Evolutionary conservation across 2,329 filamentous ascomycete genomes (phyloP).

Genomic region (Aspergillus nomiae): DNA sequence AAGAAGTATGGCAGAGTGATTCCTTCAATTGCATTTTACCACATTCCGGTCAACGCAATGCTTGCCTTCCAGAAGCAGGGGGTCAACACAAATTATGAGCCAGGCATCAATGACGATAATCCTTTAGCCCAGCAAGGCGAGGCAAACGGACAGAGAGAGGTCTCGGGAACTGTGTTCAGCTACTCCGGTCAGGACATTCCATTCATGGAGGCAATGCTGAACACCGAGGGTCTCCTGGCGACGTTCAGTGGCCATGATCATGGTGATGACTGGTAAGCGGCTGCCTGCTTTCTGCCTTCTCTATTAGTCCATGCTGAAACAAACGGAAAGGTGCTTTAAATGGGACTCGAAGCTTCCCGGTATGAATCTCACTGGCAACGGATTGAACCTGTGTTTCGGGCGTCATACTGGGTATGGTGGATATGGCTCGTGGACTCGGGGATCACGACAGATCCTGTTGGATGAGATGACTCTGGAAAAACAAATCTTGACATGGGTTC

Average conservation of each 20-base stretch:
- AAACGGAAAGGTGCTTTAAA: constrained; percentile 40
- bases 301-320: neutral
- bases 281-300: too few relatives aligned
- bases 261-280: constrained; percentile 59
- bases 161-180: constrained; percentile 23
- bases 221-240: constrained; percentile 57
- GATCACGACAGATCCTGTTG: constrained; percentile 59
- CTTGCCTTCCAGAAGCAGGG: constrained; percentile 46
- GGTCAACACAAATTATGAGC: constrained; percentile 46
- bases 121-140: constrained; percentile 18
- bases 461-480: constrained; percentile 44
- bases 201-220: constrained; percentile 65
- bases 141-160: constrained; percentile 16
- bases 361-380: constrained; percentile 44
- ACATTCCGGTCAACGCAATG: constrained; percentile 53
- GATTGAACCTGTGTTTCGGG: constrained; percentile 58
- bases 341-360: constrained; percentile 33
- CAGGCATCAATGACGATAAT: constrained; percentile 52
- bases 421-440: constrained; percentile 66
- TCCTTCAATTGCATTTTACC: constrained; percentile 58
- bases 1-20: constrained; percentile 37
- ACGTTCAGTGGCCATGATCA: constrained; percentile 70
- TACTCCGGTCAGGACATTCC: constrained; percentile 52
- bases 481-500: constrained; percentile 59
- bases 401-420: constrained; percentile 71